Evolutionary conservation across 768 basidiomycete genomes (phyloP).

Genomic region (Coprinopsis cinerea): DNA sequence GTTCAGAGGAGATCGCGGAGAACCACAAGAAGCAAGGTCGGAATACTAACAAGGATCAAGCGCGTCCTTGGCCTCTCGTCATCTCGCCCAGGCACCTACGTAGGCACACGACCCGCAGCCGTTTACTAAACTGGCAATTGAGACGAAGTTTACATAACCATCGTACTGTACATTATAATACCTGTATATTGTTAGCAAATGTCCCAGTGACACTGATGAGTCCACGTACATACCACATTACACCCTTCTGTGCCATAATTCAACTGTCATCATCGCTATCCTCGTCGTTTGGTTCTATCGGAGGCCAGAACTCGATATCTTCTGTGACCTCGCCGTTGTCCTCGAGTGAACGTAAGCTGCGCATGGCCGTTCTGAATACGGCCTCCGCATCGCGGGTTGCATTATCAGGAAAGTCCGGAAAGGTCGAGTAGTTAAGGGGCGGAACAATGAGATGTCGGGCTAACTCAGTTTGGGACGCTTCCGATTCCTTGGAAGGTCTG

Average conservation of each 20-base stretch:
- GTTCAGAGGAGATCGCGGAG: not conserved
- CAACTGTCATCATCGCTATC: constrained; percentile 23
- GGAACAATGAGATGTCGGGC: constrained; percentile 18
- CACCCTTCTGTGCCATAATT: no score
- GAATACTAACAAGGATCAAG: constrained; percentile 47
- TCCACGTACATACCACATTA: no score
- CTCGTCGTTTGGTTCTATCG: constrained; percentile 27
- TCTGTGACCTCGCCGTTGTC: constrained; percentile 17
- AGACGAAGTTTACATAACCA: no score
- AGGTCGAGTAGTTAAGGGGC: constrained; percentile 27
- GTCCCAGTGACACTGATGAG: no score
- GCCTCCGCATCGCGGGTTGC: constrained; percentile 51
- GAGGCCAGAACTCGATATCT: constrained; percentile 34
- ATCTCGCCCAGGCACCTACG: constrained; percentile 27
- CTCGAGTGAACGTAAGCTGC: constrained; percentile 14
- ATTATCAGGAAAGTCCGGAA: constrained; percentile 51
- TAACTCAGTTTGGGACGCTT: constrained; percentile 6
- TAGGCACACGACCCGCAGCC: no score
- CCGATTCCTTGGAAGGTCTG: no score
- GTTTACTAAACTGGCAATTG: no score
- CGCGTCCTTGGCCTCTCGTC: constrained; percentile 46
- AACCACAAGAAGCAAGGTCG: constrained; percentile 33
- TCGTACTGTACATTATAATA: not conserved
- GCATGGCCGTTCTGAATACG: constrained; percentile 19
- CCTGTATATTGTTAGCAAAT: no score